These are phyloP conservation scores for Eucalyptus sp. DNA, from an alignment of 345 rosid species.

Conservation along the genomic window DNA sequence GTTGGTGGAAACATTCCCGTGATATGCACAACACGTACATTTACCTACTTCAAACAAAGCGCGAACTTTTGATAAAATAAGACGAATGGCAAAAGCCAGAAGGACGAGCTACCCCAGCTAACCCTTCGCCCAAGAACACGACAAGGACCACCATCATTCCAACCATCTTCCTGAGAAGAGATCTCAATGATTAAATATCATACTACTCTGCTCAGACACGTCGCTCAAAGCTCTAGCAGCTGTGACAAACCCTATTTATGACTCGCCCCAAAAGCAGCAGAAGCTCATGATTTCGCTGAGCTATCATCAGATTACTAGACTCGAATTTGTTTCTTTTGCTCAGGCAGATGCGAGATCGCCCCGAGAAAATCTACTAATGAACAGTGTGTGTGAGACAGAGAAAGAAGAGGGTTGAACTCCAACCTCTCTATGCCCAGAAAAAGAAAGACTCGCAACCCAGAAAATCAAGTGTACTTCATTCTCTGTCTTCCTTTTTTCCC, in stretches of 20 bases:
- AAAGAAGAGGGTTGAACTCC: no score
- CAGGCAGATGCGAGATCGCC: no score
- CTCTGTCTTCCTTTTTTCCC: fast-evolving
- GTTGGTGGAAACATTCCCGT: not conserved
- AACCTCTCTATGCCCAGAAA: not conserved
- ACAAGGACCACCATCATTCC: not conserved
- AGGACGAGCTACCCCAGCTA: not conserved
- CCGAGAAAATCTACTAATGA: no score
- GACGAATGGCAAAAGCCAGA: not conserved
- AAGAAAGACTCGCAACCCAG: not conserved
- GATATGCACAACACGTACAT: not conserved
- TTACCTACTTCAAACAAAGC: not conserved
- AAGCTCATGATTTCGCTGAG: no score
- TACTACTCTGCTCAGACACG: not conserved
- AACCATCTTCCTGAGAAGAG: not conserved
- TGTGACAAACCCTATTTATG: not conserved
- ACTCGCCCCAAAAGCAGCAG: not conserved
- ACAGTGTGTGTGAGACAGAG: no score
- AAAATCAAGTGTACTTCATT: no score
- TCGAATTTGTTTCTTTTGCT: no score
- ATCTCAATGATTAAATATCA: no score
- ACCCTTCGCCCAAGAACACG: not conserved
- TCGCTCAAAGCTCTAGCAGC: not conserved
- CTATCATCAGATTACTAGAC: no score
- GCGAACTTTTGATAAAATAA: not conserved